Evolutionary conservation across 257 asterid species (phyloP), one percentile per base, ranked within the genome.

Genomic region (Primulina tabacum): DNA sequence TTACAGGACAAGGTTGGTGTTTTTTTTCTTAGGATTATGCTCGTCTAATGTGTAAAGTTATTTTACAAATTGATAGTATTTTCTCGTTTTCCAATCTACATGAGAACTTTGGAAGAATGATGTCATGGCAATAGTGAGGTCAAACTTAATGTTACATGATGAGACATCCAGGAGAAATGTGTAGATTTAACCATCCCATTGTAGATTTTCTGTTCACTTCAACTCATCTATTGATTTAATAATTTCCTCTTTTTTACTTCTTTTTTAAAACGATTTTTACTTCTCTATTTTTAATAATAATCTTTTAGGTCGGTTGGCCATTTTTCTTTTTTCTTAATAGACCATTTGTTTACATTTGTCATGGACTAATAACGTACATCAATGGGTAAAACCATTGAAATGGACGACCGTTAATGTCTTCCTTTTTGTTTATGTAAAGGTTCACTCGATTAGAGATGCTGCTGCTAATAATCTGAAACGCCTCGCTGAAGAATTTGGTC

Each of bases 401-500:
- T 50, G 34, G 60, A 24, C 8, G 32, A 32, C 35, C 56, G 10
- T 59, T 38, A 20, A 55, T 58, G 26, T 47, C 20, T 59, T 16
- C 68, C 29, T 8, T 30, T 38, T 47, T 28, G 12, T 43, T 35
- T 70, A 11, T 81, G 71, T 73, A 34, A 34, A 89, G 96, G 96
- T 89, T 68, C 88, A 85, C 71, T 85, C 95, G 17, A 89, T 89
- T 75, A 82, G 96, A 76, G 96, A 89, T 53, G 96, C 92, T 60
- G 96, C 97, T 62, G 88, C 95, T 26, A 88, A 85, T 80, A 88
- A 85, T 79, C 85, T 85, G 77, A 85, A 85, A 74, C 96, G 96
- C 34, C 84, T 90, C 58, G 95, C 97, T 0, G 97, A 90, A 71
- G 97, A 90, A 75, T 90, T 90, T 24, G 95, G 97, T 69, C 96